Conservation (phyloP, 345 rosid genomes). For the Eutrema heterophyllum region DNA sequence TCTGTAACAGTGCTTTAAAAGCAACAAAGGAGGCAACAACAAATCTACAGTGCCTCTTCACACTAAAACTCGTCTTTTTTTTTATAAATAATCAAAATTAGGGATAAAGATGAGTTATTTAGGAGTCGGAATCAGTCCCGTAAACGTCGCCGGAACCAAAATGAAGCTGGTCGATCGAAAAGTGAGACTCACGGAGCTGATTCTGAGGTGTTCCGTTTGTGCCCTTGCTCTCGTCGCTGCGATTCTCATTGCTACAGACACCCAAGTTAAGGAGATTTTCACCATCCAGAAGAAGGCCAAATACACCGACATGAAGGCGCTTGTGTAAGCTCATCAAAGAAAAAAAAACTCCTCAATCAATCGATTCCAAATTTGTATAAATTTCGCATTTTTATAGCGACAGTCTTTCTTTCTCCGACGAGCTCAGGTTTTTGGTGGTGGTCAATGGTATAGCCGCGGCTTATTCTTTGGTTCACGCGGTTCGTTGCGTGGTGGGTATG, state of each 20-base stretch:
- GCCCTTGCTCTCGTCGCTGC: slow-evolving; percentile 53
- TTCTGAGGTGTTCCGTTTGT: slow-evolving; percentile 68
- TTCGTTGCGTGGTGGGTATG: slow-evolving; percentile 73
- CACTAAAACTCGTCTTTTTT: not conserved
- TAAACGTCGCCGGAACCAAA: slow-evolving; percentile 46
- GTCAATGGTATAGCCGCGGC: slow-evolving; percentile 69
- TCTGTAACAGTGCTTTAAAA: not conserved
- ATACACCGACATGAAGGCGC: slow-evolving; percentile 92
- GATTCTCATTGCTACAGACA: slow-evolving; percentile 69
- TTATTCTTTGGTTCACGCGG: slow-evolving; percentile 66
- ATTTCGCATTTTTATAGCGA: not conserved
- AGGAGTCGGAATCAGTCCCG: slow-evolving; percentile 79
- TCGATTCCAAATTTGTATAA: not conserved
- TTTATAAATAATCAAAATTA: not conserved
- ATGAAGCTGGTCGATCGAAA: slow-evolving; percentile 56
- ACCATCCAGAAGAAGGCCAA: slow-evolving; percentile 64
- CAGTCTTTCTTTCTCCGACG: not conserved
- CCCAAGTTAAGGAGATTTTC: slow-evolving; percentile 70
- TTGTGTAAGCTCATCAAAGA: slow-evolving; percentile 52
- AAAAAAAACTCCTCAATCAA: not conserved
- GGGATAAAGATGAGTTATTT: slow-evolving; percentile 48
- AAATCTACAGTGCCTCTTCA: not conserved
- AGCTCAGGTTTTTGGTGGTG: slow-evolving; percentile 69
- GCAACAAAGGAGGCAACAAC: slow-evolving; percentile 12
- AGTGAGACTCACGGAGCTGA: slow-evolving; percentile 67